phyloP scores from a whole-genome alignment of 257 asterid species.

The Solanum peruvianum region DNA sequence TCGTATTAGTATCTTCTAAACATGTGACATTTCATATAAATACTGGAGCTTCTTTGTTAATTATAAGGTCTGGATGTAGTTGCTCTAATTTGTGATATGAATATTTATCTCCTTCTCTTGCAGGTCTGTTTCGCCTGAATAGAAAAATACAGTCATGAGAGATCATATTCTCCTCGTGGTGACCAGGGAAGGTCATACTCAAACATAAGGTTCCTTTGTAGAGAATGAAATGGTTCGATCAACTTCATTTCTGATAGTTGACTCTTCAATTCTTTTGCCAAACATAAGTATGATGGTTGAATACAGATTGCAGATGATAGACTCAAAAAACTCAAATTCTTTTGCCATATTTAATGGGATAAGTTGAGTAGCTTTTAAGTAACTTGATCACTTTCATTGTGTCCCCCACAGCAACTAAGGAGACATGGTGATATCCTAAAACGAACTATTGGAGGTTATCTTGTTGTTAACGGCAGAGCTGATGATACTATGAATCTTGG shows the following conservation, averaged over 20 bases:
- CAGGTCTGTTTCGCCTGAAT: constrained; percentile 72
- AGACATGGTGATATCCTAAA: constrained; percentile 84
- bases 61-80: neutral
- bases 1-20: neutral
- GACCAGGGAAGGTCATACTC: constrained; percentile 25
- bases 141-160: constrained; percentile 53
- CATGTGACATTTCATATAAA: neutral
- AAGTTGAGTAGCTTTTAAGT: neutral
- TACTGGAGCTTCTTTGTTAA: neutral
- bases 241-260: neutral
- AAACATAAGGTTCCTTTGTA: neutral
- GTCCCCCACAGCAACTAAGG: constrained; percentile 52
- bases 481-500: constrained; percentile 99
- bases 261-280: neutral
- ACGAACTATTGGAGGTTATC: constrained; percentile 64
- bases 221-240: neutral
- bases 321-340: neutral
- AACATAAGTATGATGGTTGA: neutral
- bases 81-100: neutral
- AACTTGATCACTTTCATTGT: neutral
- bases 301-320: neutral
- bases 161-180: constrained; percentile 3
- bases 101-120: neutral
- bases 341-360: neutral
- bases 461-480: constrained; percentile 73